Evolutionary conservation across 169 alveolate genomes (phyloP).

Genomic region (Cryptosporidium canis): DNA sequence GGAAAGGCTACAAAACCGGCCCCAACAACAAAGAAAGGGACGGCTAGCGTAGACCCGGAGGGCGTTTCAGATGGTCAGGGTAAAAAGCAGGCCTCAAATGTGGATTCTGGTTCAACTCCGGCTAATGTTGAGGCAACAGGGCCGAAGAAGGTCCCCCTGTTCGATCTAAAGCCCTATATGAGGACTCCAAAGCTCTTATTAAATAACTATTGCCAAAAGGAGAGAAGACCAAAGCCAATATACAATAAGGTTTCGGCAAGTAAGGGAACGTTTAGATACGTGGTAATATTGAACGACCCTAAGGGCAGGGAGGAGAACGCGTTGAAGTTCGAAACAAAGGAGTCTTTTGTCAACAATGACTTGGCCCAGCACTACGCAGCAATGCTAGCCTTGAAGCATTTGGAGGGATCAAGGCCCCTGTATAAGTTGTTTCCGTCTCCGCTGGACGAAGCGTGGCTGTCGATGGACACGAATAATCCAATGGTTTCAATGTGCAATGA

Average conservation of each 20-base stretch:
- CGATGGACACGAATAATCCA: conserved; percentile 45
- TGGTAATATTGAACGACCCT: conserved; percentile 45
- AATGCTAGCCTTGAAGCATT: conserved; percentile 6
- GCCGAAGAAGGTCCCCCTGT: conserved; percentile 14
- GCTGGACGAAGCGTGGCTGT: conserved; percentile 54
- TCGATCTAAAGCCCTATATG: conserved; percentile 69
- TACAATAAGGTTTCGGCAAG: conserved; percentile 1
- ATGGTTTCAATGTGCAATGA: conserved; percentile 36
- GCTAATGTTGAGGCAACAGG: not conserved
- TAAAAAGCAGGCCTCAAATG: not conserved
- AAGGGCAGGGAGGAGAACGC: conserved; percentile 35
- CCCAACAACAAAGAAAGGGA: not conserved
- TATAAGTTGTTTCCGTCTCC: conserved; percentile 56
- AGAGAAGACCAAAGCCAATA: conserved; percentile 48
- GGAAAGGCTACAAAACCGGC: not conserved
- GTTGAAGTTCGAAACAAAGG: conserved; percentile 43
- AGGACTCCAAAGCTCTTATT: conserved; percentile 53
- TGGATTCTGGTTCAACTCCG: not conserved
- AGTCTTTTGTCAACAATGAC: conserved; percentile 26
- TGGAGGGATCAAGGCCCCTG: conserved; percentile 42
- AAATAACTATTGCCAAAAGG: conserved; percentile 47
- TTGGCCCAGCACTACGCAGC: conserved; percentile 68
- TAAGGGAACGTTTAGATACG: conserved; percentile 27
- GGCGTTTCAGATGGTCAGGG: not conserved
- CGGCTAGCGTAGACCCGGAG: not conserved